Evolutionary conservation across 2,329 filamentous ascomycete genomes (phyloP).

Genomic region (Neurospora crassa): DNA sequence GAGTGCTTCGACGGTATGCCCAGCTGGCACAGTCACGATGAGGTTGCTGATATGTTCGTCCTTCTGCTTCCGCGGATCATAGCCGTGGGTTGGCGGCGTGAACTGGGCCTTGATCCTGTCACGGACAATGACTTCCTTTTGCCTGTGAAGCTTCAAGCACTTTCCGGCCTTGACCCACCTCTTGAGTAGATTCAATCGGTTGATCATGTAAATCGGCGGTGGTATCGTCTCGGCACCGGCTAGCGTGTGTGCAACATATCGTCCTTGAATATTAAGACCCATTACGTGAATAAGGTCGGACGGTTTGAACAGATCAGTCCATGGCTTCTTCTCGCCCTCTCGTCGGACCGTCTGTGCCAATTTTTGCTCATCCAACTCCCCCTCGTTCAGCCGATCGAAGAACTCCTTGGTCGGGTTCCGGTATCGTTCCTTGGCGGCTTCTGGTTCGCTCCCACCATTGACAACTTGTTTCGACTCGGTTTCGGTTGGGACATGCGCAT

Average conservation of each 20-base stretch:
- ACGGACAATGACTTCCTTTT: conserved; percentile 7
- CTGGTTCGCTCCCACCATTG: background rate
- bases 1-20: conserved; percentile 18
- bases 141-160: conserved; percentile 14
- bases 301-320: background rate
- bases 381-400: background rate
- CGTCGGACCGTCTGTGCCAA: background rate
- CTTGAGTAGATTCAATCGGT: conserved; percentile 15
- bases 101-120: conserved; percentile 18
- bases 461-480: background rate
- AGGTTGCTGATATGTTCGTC: conserved; percentile 16
- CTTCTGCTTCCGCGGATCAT: background rate
- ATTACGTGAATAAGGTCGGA: conserved; percentile 21
- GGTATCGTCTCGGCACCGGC: conserved; percentile 20
- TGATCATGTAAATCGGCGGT: conserved; percentile 22
- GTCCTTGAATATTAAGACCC: conserved; percentile 18
- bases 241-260: conserved; percentile 23
- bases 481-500: background rate
- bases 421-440: background rate
- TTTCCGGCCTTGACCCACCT: conserved; percentile 15
- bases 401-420: background rate
- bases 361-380: background rate
- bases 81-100: conserved; percentile 1
- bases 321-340: background rate
- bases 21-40: conserved; percentile 23